phyloP scores from a whole-genome alignment of 108 stramenopile species.

The Nannochloropsis granulata region DNA sequence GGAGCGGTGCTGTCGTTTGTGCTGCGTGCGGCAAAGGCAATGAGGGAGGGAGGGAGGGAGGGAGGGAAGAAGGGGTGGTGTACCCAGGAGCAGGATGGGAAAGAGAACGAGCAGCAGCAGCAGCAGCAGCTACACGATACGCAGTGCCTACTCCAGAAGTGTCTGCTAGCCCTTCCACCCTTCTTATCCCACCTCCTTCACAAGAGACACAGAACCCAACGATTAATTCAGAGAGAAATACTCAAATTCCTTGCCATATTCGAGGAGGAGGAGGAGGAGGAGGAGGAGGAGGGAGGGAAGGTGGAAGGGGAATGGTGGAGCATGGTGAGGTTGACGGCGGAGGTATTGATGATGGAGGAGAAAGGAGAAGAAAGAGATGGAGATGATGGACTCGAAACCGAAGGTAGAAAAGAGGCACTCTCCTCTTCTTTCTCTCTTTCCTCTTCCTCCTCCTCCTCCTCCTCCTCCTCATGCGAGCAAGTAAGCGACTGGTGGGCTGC shows the following conservation, averaged over 20 bases:
- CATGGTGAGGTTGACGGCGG: not conserved
- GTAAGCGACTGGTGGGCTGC: not conserved
- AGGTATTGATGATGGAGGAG: not conserved
- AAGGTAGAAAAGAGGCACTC: not conserved
- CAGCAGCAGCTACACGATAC: too few relatives aligned
- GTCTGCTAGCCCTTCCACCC: too few relatives aligned
- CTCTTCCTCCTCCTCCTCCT: not conserved
- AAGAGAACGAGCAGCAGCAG: not conserved
- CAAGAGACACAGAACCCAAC: too few relatives aligned
- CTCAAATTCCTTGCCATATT: too few relatives aligned
- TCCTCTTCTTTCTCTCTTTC: not conserved
- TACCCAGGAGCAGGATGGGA: not conserved
- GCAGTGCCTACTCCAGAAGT: too few relatives aligned
- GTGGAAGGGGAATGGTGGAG: not conserved
- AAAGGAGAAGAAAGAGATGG: not conserved
- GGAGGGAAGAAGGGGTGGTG: not conserved
- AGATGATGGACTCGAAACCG: not conserved
- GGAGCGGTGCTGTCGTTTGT: not conserved
- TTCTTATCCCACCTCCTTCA: too few relatives aligned
- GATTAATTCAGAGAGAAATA: too few relatives aligned
- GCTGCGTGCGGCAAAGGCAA: not conserved
- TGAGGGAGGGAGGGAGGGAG: not conserved
- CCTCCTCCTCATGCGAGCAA: not conserved
- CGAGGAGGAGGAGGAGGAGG: not conserved
- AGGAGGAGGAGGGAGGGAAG: not conserved